Evolutionary conservation across 2,329 filamentous ascomycete genomes (phyloP), one percentile per base, ranked within the genome.

Genomic region (Ophiostoma sp.): DNA sequence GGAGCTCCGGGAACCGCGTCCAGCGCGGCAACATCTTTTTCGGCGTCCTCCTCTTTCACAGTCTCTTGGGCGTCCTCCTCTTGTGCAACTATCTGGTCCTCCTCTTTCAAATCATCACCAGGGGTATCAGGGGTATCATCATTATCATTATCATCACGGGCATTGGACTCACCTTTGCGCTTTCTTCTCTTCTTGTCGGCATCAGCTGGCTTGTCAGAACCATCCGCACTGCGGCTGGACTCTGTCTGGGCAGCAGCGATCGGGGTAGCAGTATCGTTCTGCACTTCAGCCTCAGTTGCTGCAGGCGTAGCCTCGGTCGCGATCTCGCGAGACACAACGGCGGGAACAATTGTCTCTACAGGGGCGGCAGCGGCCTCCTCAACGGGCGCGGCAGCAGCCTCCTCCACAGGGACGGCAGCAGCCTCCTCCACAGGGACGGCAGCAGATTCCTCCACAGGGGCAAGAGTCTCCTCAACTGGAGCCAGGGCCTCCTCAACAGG

Each of bases 81-180:
- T 33, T 67, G 39, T 23, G 27, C 57, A 62, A 35, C 57, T 67
- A 27, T 67, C 65, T 41, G 35, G 65, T 67, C 66, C 66, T 67
- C 66, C 66, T 67, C 66, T 67, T 67, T 10, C 20, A 67, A 52
- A 35, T 54, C 41, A 67, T 67, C 41, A 54, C 41, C 20, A 7
- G 66, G 41, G 66, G 66, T 35, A 67, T 67, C 64, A 27, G 66
- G 66, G 66, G 65, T 67, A 67, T 67, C 65, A 67, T 67, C 65
- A 67, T 66, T 17, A 44, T 41, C 65, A 67, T 67, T 44, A 44
- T 67, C 65, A 67, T 67, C 65, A 67, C 6, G 5, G 65, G 23
- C 39, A 48, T 67, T 11, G n/a, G 15, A 67, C 66, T 67, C 66
- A 67, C 66, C 66, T 67, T 67, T 67, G 23, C 27, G 44, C 41